Evolutionary conservation across 2,329 filamentous ascomycete species (phyloP).

Genomic region (Alternaria sp.): DNA sequence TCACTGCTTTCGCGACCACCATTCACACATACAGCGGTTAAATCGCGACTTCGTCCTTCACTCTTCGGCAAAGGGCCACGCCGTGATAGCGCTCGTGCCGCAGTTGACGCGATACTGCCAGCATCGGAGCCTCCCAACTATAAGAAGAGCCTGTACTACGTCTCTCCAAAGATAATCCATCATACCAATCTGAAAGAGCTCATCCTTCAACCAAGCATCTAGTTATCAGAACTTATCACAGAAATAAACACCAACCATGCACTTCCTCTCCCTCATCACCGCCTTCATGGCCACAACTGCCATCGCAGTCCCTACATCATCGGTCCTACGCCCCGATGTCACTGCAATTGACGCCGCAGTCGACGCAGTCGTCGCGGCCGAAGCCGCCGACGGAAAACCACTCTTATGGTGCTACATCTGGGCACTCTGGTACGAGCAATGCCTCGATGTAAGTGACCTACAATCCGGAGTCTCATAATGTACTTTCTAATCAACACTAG

Average conservation of each 20-base stretch:
- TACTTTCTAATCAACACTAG: neutral
- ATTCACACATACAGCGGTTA: neutral
- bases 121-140: neutral
- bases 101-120: neutral
- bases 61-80: neutral
- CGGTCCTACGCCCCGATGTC: neutral
- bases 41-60: neutral
- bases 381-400: neutral
- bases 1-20: neutral
- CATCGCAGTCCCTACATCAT: neutral
- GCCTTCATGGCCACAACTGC: neutral
- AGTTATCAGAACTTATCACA: neutral
- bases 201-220: no score
- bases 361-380: neutral
- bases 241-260: neutral
- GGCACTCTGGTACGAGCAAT: neutral
- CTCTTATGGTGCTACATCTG: neutral
- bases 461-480: neutral
- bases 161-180: neutral
- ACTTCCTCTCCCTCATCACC: neutral
- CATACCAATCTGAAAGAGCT: neutral
- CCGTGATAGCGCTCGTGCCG: neutral
- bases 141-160: neutral
- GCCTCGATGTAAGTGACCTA: neutral
- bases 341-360: neutral